Evolutionary conservation across 2,329 filamentous ascomycete species (phyloP), one percentile per base, ranked within the genome.

Genomic region (Hymenoscyphus linearis): DNA sequence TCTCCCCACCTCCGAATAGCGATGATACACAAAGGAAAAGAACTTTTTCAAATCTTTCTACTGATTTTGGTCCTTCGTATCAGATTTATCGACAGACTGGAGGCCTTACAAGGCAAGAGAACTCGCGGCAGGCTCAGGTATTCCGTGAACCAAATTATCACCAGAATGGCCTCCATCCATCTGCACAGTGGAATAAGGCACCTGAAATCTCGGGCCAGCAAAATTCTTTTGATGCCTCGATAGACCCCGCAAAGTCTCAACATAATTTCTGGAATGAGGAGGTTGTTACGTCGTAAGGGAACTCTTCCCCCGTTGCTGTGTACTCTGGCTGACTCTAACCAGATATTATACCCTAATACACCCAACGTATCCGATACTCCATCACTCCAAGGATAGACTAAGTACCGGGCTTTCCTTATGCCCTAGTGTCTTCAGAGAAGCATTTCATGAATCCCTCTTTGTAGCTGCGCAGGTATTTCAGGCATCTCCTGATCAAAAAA

Each of bases 341-440:
- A 86, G 83, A 65, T 91, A 90, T 66, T 80, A 89, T 58, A 78
- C 78, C 4, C 76, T 82, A 14, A 82, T 91, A 22, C 87, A 91
- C 67, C 84, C 85, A 14, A 82, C 83, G 3, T 86, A 89, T 61
- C 88, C 88, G 0, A 77, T 91, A 52, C 76, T 91, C 13, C 82
- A 87, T 1, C 78, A 78, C 58, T 83, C 76, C 59, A 85, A 82
- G 67, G 73, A 75, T 14, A 78, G 79, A n/a, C 73, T 89, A 10
- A 80, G 83, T 60, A 77, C 78, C 9, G 77, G 85, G 22, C 73
- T 91, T 22, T 76, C 77, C 2, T 79, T 81, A 53, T 86, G 84
- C 65, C 82, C 85, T 0, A 68, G 77, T 1, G 72, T 78, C 3
- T 77, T 90, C 13, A 81, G 85, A 63, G 82, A 84, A 60, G 87